Conservation (phyloP, 2,329 filamentous ascomycete genomes). For the Clarireedia paspali region DNA sequence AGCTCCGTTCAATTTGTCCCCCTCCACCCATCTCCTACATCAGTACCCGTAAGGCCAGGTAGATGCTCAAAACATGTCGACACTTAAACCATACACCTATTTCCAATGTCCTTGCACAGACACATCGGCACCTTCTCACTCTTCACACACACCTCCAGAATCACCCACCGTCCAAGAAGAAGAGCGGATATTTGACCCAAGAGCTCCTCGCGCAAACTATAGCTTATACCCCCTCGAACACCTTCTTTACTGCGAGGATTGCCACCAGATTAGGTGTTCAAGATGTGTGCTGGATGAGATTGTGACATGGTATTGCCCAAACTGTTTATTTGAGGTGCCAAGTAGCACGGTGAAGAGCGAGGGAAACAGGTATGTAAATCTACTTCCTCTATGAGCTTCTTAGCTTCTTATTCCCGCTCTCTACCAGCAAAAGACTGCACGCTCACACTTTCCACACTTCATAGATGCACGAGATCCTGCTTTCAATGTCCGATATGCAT, state of each 20-base stretch:
- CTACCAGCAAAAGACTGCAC: background rate
- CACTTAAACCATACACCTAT: constrained; percentile 54
- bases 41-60: background rate
- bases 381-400: background rate
- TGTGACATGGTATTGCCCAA: constrained; percentile 90
- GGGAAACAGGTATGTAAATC: constrained; percentile 66
- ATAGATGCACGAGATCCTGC: constrained; percentile 84
- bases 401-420: background rate
- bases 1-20: background rate
- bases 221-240: constrained; percentile 90
- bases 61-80: constrained; percentile 34
- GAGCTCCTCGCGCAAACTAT: constrained; percentile 77
- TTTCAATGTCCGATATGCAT: constrained; percentile 91
- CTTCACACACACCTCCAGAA: constrained; percentile 30
- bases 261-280: constrained; percentile 89
- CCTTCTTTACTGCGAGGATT: constrained; percentile 94
- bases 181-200: constrained; percentile 78
- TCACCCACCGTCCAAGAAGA: constrained; percentile 50
- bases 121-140: constrained; percentile 26
- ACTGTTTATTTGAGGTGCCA: constrained; percentile 91
- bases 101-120: constrained; percentile 61
- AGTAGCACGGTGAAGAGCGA: constrained; percentile 89
- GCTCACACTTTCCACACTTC: background rate
- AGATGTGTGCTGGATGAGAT: constrained; percentile 91
- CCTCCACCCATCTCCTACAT: background rate